Conservation (phyloP, 768 basidiomycete species). For the Suillus plorans region DNA sequence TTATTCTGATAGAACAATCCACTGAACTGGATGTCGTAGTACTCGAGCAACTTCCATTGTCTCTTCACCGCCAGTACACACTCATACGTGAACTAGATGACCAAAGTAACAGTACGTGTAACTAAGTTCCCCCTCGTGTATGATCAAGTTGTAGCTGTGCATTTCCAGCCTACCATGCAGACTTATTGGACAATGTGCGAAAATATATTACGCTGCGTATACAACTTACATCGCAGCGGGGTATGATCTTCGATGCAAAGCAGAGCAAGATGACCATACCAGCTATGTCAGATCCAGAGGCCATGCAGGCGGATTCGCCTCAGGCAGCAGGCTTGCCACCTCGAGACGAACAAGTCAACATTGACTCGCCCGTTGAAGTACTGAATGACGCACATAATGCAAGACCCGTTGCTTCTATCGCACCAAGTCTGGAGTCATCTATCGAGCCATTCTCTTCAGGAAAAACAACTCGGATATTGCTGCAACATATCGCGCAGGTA, state of each 20-base stretch:
- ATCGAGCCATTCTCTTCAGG: slow-evolving; percentile 14
- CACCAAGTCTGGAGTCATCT: neutral
- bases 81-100: slow-evolving; percentile 74
- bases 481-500: slow-evolving; percentile 58
- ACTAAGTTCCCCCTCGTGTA: neutral
- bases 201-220: slow-evolving; percentile 45
- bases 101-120: slow-evolving; percentile 52
- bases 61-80: slow-evolving; percentile 67
- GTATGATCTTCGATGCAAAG: neutral
- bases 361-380: neutral
- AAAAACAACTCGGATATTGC: slow-evolving; percentile 46
- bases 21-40: slow-evolving; percentile 39
- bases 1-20: neutral
- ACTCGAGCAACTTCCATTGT: slow-evolving; percentile 76
- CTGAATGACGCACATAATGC: neutral
- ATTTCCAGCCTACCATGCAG: slow-evolving; percentile 37
- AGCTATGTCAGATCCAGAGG: neutral
- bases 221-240: slow-evolving; percentile 16
- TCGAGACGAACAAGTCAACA: neutral
- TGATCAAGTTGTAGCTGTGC: slow-evolving; percentile 7
- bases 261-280: neutral
- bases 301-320: slow-evolving; percentile 4
- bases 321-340: slow-evolving; percentile 7
- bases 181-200: slow-evolving; percentile 44
- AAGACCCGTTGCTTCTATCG: neutral